Percentiles rank a stretch among this genome's conserved stretches.
phyloP scores from a whole-genome alignment of 2,329 filamentous ascomycete genomes.

The Zelopaecilomyces penicillatus region DNA sequence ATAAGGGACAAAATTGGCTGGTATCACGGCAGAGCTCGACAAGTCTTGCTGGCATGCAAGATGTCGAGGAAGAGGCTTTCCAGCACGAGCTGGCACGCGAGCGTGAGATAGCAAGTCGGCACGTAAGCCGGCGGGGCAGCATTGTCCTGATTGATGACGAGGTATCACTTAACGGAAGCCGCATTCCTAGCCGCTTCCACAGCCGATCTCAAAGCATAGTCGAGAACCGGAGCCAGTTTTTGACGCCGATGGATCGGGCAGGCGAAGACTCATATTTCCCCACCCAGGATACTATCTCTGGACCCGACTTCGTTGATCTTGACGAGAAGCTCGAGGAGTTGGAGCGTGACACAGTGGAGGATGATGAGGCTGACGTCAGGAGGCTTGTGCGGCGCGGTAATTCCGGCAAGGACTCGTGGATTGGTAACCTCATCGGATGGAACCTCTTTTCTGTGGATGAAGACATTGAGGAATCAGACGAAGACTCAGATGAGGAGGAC shows the following conservation, averaged over 20 bases:
- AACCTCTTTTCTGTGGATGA: slow-evolving; percentile 55
- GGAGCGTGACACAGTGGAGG: slow-evolving; percentile 40
- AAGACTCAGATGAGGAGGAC: slow-evolving; percentile 24
- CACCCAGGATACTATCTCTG: slow-evolving; percentile 31
- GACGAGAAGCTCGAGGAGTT: slow-evolving; percentile 51
- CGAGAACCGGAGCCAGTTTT: slow-evolving; percentile 29
- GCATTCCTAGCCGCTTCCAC: slow-evolving; percentile 39
- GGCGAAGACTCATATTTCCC: slow-evolving; percentile 38
- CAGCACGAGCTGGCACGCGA: slow-evolving; percentile 44
- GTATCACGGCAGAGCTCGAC: slow-evolving; percentile 57
- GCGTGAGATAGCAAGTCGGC: slow-evolving; percentile 39
- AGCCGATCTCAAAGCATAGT: slow-evolving; percentile 33
- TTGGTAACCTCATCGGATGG: slow-evolving; percentile 51
- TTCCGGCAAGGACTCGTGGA: slow-evolving; percentile 47
- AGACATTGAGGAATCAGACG: slow-evolving; percentile 43
- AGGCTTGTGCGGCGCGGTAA: slow-evolving; percentile 47
- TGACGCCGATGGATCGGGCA: slow-evolving; percentile 35
- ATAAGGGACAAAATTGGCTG: slow-evolving; percentile 62
- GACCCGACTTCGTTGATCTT: slow-evolving; percentile 55
- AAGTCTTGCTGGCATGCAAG: slow-evolving; percentile 44
- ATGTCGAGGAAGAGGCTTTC: slow-evolving; percentile 44
- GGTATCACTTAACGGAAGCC: slow-evolving; percentile 32
- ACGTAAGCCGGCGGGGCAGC: slow-evolving; percentile 40
- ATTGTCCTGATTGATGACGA: slow-evolving; percentile 29
- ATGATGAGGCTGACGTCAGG: slow-evolving; percentile 52